Conservation (phyloP, 2,329 filamentous ascomycete genomes). For the Dothistroma pini region DNA sequence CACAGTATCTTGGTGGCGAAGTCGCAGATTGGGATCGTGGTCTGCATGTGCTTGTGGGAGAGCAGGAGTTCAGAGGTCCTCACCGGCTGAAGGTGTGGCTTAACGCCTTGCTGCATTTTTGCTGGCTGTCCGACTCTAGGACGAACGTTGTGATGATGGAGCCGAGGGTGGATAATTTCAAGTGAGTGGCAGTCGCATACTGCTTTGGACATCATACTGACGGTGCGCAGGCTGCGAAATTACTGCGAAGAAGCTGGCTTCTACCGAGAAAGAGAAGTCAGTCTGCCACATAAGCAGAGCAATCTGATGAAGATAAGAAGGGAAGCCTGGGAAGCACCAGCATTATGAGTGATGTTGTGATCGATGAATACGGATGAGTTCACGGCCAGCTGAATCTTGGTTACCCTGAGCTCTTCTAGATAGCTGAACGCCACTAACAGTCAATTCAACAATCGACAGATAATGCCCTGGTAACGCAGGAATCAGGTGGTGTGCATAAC, state of each 20-base stretch:
- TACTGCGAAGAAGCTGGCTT: slow-evolving; percentile 76
- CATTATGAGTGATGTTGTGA: slow-evolving; percentile 20
- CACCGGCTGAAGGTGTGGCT: slow-evolving; percentile 76
- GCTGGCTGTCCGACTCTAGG: slow-evolving; percentile 69
- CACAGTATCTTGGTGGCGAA: slow-evolving; percentile 60
- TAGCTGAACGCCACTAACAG: background rate
- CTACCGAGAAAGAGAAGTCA: slow-evolving; percentile 78
- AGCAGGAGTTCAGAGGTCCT: slow-evolving; percentile 84
- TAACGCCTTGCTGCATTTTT: slow-evolving; percentile 81
- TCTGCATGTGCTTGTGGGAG: slow-evolving; percentile 82
- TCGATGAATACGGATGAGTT: background rate
- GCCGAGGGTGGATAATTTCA: slow-evolving; percentile 84
- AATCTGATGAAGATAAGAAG: slow-evolving; percentile 77
- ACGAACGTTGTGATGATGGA: slow-evolving; percentile 83
- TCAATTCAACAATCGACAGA: background rate
- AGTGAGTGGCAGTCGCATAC: slow-evolving; percentile 51
- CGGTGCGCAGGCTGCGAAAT: slow-evolving; percentile 56
- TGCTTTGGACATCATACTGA: slow-evolving; percentile 6
- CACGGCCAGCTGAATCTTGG: background rate
- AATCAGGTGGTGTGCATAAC: too few species aligned
- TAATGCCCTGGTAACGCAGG: background rate
- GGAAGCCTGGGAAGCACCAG: slow-evolving; percentile 73
- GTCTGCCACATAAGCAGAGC: slow-evolving; percentile 88
- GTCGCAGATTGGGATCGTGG: slow-evolving; percentile 85
- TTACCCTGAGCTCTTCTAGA: background rate